Evolutionary conservation across 2,329 filamentous ascomycete genomes (phyloP), one percentile per base, ranked within the genome.

Genomic region (Trichoderma sp.): DNA sequence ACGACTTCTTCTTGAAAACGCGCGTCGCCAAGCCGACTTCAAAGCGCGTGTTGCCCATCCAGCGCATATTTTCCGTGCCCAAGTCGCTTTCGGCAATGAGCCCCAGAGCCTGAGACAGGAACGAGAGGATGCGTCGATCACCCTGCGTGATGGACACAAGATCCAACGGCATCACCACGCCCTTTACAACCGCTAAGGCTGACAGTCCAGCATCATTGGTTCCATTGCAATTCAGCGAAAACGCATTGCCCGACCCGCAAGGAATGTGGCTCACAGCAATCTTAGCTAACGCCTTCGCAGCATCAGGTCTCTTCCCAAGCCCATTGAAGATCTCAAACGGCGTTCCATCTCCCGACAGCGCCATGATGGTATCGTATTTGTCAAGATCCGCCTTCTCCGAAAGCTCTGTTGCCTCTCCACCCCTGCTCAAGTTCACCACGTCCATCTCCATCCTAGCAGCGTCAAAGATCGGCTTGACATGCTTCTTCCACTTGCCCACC

Each of bases 301-400:
- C 94, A 81, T 98, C 93, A 5, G 86, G 79, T 50, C 94, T 90
- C 81, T 90, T 91, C 15, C 89, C 94, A 36, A 99, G 83, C 0
- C 96, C 96, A 79, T 99, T 98, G 84, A 98, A 97, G 9, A 97
- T 92, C 81, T 99, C 96, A 79, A 97, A 92, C 0, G 94, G 92
- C 50, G 97, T 86, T 11, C 96, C 96, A 77, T 99, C 96, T 5
- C 96, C 96, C 0, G 95, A 98, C 79, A 94, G 96, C 73, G 93
- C 93, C 30, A 95, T 90, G 15, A 98, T 88, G 9, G 94, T 91
- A 82, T 99, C 96, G 80, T 90, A 97, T 2, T 87, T 88, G 62
- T 94, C 88, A 32, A 96, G 86, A 78, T 98, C 93, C 63, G 97
- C 82, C 55, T 90, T 86, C 78, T 92, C 86, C 12, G 90, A 91